Conservation (phyloP, 345 rosid genomes). For the Lumnitzera littorea region DNA sequence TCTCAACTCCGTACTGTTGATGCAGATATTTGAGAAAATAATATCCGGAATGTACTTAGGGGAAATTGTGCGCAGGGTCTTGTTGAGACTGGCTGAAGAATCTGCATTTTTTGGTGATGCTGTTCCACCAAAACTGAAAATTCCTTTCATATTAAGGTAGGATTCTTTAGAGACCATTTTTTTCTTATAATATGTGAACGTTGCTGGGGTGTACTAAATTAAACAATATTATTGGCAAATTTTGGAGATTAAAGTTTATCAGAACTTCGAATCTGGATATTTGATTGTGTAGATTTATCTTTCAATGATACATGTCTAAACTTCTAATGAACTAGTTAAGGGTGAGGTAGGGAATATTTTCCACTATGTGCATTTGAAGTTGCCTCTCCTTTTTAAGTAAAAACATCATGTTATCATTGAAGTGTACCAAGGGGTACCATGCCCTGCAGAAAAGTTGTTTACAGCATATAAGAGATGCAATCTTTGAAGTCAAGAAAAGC, state of each 20-base stretch:
- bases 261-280: no score
- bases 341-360: no score
- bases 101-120: constrained; percentile 59
- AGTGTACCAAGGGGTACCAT: no score
- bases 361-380: no score
- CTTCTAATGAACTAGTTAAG: no score
- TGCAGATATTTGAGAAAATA: constrained; percentile 59
- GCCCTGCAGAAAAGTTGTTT: no score
- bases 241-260: background rate
- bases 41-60: constrained; percentile 88
- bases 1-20: background rate
- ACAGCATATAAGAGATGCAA: no score
- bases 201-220: background rate
- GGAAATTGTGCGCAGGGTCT: constrained; percentile 57
- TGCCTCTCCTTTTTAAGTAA: no score
- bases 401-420: no score
- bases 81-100: constrained; percentile 62
- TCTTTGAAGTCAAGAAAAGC: no score
- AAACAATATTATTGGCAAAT: background rate
- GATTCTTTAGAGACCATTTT: background rate
- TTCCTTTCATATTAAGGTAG: constrained; percentile 61
- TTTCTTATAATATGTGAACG: background rate
- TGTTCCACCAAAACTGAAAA: constrained; percentile 53
- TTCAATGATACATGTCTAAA: no score
- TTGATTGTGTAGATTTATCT: no score